phyloP scores from a whole-genome alignment of 148 eudicot genomes.

The Spergularia bocconei region DNA sequence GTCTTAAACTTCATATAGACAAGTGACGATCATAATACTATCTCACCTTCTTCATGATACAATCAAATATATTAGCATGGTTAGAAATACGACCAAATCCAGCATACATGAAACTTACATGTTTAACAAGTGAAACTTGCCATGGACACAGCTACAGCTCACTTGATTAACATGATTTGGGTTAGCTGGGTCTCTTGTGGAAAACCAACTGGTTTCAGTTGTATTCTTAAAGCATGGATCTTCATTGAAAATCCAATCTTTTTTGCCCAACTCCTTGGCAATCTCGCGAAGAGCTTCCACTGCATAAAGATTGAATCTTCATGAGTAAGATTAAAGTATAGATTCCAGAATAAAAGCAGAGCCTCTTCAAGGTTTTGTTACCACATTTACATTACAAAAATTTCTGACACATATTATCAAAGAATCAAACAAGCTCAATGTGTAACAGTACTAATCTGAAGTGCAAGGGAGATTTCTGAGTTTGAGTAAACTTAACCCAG shows the following conservation, averaged over 20 bases:
- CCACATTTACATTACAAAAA: neutral
- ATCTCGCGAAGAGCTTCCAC: conserved; percentile 37
- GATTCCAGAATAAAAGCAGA: neutral
- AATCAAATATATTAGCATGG: neutral
- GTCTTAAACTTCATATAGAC: neutral
- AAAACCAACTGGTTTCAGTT: conserved; percentile 29
- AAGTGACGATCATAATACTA: neutral
- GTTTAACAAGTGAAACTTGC: conserved; percentile 28
- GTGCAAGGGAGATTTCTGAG: too few species aligned
- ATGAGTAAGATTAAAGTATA: neutral
- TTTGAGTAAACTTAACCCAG: neutral
- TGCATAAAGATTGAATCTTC: conserved; percentile 19
- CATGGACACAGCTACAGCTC: conserved; percentile 27
- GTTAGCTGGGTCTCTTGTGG: conserved; percentile 7
- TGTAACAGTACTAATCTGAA: neutral
- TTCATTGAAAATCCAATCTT: conserved; percentile 36
- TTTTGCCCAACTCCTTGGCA: conserved; percentile 35
- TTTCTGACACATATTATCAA: neutral
- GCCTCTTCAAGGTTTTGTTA: neutral
- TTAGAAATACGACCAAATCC: neutral
- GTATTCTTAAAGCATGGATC: conserved; percentile 32
- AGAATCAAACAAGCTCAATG: neutral
- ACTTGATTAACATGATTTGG: conserved; percentile 31
- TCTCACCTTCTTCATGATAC: neutral
- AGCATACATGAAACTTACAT: conserved; percentile 26